Percentiles rank a stretch among this genome's conserved stretches.
These are phyloP conservation scores for Capsicum rhomboideum DNA, from an alignment of 257 asterid species.

Conservation along the genomic window DNA sequence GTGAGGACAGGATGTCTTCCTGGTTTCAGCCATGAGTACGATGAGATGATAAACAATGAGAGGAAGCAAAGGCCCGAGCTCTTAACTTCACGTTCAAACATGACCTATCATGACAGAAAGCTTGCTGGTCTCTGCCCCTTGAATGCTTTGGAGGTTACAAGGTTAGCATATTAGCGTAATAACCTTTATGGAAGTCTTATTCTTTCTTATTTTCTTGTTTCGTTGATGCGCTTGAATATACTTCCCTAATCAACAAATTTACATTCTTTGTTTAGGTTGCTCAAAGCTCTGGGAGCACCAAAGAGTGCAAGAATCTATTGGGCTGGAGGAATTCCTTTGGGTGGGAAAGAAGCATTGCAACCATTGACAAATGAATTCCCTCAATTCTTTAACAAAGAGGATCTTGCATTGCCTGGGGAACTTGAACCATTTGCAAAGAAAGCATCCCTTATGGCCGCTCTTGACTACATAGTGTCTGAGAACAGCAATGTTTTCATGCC, in stretches of 20 bases:
- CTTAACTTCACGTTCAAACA: slow-evolving; percentile 74
- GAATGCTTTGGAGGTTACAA: slow-evolving; percentile 66
- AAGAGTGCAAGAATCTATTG: slow-evolving; percentile 60
- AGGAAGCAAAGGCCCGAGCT: slow-evolving; percentile 56
- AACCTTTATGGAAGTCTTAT: not conserved
- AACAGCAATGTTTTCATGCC: slow-evolving; percentile 93
- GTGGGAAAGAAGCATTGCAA: slow-evolving; percentile 68
- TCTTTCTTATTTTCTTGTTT: not conserved
- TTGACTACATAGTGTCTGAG: slow-evolving; percentile 79
- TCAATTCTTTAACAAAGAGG: slow-evolving; percentile 77
- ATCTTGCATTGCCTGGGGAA: slow-evolving; percentile 70
- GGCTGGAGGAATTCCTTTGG: slow-evolving; percentile 94
- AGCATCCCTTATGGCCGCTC: slow-evolving; percentile 82
- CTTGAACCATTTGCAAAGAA: slow-evolving; percentile 68
- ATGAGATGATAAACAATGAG: slow-evolving; percentile 65
- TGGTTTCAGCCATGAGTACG: slow-evolving; percentile 50
- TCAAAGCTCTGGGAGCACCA: slow-evolving; percentile 88
- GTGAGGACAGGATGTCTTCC: slow-evolving; percentile 94
- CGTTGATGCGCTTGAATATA: not conserved
- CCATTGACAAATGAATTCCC: slow-evolving; percentile 65
- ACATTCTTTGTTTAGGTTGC: slow-evolving; percentile 37
- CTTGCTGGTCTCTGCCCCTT: slow-evolving; percentile 90
- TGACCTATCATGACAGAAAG: slow-evolving; percentile 73
- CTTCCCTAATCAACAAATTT: not conserved
- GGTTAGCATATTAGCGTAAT: slow-evolving; percentile 19